These are phyloP conservation scores for Panaeolus cyanescens DNA, from an alignment of 768 basidiomycete species.

Conservation along the genomic window DNA sequence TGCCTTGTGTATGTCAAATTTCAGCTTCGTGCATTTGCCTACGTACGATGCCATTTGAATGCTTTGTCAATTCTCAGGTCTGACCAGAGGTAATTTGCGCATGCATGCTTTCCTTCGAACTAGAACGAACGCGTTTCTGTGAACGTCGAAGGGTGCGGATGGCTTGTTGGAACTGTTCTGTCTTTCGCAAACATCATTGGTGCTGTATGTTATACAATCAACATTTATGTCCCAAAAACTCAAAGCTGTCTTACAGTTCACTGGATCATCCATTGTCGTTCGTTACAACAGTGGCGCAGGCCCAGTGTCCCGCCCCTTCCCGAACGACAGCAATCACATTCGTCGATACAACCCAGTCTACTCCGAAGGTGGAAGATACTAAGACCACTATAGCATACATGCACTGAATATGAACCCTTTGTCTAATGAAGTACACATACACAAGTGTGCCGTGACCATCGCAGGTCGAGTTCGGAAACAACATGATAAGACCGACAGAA, in stretches of 20 bases:
- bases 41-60: not conserved
- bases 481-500: too few species aligned
- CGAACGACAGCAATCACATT: not conserved
- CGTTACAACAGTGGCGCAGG: not conserved
- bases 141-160: conserved; percentile 17
- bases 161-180: conserved; percentile 18
- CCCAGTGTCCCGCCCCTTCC: not conserved
- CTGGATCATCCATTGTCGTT: not conserved
- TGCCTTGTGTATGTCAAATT: not conserved
- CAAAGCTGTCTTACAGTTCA: not conserved
- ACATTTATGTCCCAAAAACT: not conserved
- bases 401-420: too few species aligned
- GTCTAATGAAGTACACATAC: too few species aligned
- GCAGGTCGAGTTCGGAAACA: too few species aligned
- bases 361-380: not conserved
- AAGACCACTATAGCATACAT: not conserved
- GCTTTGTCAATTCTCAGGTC: too few species aligned
- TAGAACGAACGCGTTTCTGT: conserved; percentile 17
- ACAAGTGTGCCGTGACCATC: too few species aligned
- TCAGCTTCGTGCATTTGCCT: not conserved
- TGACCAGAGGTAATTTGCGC: too few species aligned
- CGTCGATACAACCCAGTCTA: not conserved
- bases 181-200: not conserved
- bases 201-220: not conserved
- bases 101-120: not conserved